Conservation (phyloP, 208 protist species). For the Leishmania braziliensis region DNA sequence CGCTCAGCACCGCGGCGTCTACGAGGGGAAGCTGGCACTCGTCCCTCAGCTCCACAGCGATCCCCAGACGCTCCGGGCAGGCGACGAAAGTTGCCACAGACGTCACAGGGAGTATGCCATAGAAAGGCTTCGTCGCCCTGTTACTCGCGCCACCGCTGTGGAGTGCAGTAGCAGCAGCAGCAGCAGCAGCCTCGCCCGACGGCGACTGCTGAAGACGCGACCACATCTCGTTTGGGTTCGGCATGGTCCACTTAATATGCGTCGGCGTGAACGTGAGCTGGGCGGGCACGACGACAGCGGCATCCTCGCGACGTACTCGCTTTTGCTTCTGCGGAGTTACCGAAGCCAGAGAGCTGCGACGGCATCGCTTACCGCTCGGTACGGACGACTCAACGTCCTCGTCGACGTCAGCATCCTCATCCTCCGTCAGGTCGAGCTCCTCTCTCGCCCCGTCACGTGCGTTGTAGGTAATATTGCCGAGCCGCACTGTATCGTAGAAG, state of each 20-base stretch:
- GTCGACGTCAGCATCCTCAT: not conserved
- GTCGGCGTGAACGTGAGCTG: slow-evolving; percentile 51
- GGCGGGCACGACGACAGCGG: slow-evolving; percentile 3
- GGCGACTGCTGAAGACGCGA: slow-evolving; percentile 1
- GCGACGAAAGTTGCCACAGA: slow-evolving; percentile 54
- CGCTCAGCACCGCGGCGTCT: slow-evolving; percentile 31
- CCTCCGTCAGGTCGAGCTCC: not conserved
- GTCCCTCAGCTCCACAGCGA: slow-evolving; percentile 62
- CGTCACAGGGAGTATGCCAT: slow-evolving; percentile 56
- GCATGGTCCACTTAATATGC: slow-evolving; percentile 76
- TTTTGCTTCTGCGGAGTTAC: not conserved
- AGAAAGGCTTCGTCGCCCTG: slow-evolving; percentile 24
- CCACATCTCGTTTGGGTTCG: slow-evolving; percentile 26
- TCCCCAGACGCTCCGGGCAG: slow-evolving; percentile 46
- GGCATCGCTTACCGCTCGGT: not conserved
- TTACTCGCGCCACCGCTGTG: not conserved
- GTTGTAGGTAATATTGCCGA: slow-evolving; percentile 30
- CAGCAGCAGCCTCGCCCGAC: not conserved
- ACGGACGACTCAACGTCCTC: not conserved
- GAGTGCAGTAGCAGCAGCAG: not conserved
- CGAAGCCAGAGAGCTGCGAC: not conserved
- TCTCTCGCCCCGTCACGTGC: not conserved
- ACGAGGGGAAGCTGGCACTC: slow-evolving; percentile 54
- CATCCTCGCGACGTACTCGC: not conserved
- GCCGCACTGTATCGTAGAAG: slow-evolving; percentile 21